These are phyloP conservation scores for Dryadomyces quercivorus DNA, from an alignment of 2,329 filamentous ascomycete genomes.

Conservation along the genomic window DNA sequence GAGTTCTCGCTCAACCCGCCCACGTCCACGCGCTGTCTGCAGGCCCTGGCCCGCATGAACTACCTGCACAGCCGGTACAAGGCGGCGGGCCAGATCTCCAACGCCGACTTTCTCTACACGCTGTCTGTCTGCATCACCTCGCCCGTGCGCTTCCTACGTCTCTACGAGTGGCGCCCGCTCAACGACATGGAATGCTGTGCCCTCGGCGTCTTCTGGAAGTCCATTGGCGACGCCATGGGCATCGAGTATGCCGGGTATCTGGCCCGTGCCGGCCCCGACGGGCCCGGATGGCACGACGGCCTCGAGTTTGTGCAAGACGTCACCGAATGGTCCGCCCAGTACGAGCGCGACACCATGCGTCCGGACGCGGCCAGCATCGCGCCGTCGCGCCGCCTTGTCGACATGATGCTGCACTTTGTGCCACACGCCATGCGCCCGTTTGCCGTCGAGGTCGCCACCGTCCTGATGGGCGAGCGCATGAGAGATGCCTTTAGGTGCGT, in stretches of 20 bases:
- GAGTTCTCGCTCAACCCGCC: conserved; percentile 25
- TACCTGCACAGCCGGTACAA: conserved; percentile 24
- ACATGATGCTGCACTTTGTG: conserved; percentile 45
- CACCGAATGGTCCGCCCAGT: conserved; percentile 34
- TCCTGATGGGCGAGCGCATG: conserved; percentile 52
- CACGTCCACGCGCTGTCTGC: conserved; percentile 21
- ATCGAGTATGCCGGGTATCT: conserved; percentile 38
- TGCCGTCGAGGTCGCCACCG: conserved; percentile 37
- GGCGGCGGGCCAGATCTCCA: conserved; percentile 21
- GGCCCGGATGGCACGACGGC: conserved; percentile 31
- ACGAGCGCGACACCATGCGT: conserved; percentile 49
- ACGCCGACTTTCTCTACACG: conserved; percentile 26
- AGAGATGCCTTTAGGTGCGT: conserved; percentile 46
- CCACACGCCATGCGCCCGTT: conserved; percentile 32
- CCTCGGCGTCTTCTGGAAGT: conserved; percentile 58
- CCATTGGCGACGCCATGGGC: conserved; percentile 56
- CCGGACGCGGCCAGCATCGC: conserved; percentile 34
- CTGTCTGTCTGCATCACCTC: conserved; percentile 50
- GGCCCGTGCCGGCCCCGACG: conserved; percentile 16
- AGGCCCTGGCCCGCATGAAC: conserved; percentile 25
- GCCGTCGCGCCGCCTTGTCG: conserved; percentile 46
- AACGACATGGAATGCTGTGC: conserved; percentile 58
- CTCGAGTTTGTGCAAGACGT: conserved; percentile 39
- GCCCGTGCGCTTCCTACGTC: conserved; percentile 48
- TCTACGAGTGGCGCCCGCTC: conserved; percentile 58